Base-by-base conservation (phyloP, 139 green algal genomes). In the Chlamydomonas incerta region DNA sequence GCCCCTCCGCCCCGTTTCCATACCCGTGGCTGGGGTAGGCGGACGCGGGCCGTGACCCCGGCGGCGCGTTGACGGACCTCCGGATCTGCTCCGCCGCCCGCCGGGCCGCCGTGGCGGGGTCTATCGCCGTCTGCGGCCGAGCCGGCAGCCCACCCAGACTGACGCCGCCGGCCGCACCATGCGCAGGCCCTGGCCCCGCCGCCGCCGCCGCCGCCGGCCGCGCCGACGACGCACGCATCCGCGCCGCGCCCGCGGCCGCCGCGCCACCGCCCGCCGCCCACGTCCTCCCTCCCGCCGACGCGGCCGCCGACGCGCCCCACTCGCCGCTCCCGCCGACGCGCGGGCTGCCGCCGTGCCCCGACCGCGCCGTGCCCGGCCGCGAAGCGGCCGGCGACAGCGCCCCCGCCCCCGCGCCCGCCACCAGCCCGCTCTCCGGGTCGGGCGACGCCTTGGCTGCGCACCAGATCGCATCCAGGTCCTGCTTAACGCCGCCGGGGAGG, bases 391-490 rank as follows among this genome's bases (percentile, higher is more conserved):
- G 41, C 41, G 41, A 8, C 41, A 8, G 41, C 41, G 41, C 5
- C 41, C 5, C 6, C 41, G 41, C 41, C 41, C 41, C 5, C 41
- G 41, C 41, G 6, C 41, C 41, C 6, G 6, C 41, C 41, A 8
- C 41, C 41, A 50, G 41, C 41, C 41, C 41, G 6, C 6, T 50
- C 41, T 50, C 41, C 41, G 41, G 41, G 41, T 67, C n/a, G 47
- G 20, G 18, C 74, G 52, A 58, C 58, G 26, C 74, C 74, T 82
- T 72, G 11, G 74, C 74, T 24, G 58, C 74, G 29, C 77, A 73
- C 77, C 77, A 83, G 14, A 83, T 83, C 0, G 63, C 63, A 15
- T 74, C 63, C 62, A 74, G 63, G n/a, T 66, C 77, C 47, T 74
- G 63, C 31, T 74, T 63, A 18, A 60, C 63, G 17, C 77, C 77